A percentile compares a stretch with the other conserved stretches of the same genome.
Evolutionary conservation across 2,329 filamentous ascomycete species (phyloP).

Genomic region (Sordariomycetes sp.): DNA sequence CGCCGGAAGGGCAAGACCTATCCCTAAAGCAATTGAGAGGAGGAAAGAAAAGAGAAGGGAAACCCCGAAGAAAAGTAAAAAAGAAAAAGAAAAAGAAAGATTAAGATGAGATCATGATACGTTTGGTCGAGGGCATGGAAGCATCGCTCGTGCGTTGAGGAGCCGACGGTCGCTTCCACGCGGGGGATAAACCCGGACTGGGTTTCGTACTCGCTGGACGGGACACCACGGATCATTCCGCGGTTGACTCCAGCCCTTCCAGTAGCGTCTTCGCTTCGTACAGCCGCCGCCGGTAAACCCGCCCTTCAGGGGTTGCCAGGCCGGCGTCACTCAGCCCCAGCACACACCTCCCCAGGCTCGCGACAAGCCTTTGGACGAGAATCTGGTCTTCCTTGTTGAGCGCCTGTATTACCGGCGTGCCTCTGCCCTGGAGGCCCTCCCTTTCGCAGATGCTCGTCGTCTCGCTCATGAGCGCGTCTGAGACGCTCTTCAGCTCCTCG

Average conservation of each 20-base stretch:
- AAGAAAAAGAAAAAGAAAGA: not conserved
- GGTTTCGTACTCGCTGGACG: not conserved
- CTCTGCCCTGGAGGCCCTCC: slow-evolving; percentile 15
- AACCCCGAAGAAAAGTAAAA: not conserved
- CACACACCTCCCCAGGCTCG: slow-evolving; percentile 49
- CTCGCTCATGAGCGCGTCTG: slow-evolving; percentile 36
- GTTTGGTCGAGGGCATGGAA: not conserved
- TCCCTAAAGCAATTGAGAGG: not conserved
- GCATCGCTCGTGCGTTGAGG: not conserved
- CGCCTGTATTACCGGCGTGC: slow-evolving; percentile 31
- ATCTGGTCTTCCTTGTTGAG: slow-evolving; percentile 46
- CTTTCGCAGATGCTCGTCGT: slow-evolving; percentile 29
- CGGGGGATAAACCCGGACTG: not conserved
- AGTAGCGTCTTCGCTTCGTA: slow-evolving; percentile 65
- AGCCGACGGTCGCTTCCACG: not conserved
- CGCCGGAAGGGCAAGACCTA: not conserved
- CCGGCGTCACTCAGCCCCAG: slow-evolving; percentile 45
- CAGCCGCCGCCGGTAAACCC: slow-evolving; percentile 58
- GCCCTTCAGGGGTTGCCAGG: slow-evolving; percentile 43
- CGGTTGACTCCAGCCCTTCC: slow-evolving; percentile 38
- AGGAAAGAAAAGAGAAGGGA: not conserved
- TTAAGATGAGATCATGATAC: not conserved
- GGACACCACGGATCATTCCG: not conserved
- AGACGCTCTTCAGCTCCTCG: slow-evolving; percentile 33
- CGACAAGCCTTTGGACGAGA: slow-evolving; percentile 49